These are phyloP conservation scores for Tetratostichococcus sp. DNA, from an alignment of 139 green algal genomes.

Conservation along the genomic window DNA sequence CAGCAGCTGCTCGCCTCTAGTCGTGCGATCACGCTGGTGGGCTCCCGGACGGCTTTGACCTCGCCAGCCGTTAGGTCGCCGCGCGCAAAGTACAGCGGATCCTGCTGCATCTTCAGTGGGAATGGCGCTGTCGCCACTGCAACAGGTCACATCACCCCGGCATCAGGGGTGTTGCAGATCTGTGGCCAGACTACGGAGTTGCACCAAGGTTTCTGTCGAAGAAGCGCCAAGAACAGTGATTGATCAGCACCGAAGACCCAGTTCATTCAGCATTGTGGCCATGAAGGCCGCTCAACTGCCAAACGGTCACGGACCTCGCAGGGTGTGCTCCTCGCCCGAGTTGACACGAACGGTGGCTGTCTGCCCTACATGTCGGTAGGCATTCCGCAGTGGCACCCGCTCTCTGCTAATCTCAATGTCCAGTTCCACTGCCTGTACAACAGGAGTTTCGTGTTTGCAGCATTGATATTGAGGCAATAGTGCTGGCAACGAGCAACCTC, in stretches of 20 bases:
- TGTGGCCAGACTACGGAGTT: too few species aligned
- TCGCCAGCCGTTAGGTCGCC: conserved; percentile 67
- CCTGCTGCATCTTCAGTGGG: conserved; percentile 34
- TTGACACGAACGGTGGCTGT: conserved; percentile 54
- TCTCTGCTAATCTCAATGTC: conserved; percentile 71
- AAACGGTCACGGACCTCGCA: conserved; percentile 9
- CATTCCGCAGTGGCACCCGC: conserved; percentile 69
- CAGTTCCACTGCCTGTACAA: conserved; percentile 52
- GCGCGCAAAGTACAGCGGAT: conserved; percentile 53
- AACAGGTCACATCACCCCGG: neutral
- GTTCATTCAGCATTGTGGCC: too few species aligned
- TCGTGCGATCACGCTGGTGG: conserved; percentile 20
- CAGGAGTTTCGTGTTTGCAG: too few species aligned
- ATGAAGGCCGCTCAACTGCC: neutral
- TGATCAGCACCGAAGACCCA: too few species aligned
- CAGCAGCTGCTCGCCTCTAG: conserved; percentile 8
- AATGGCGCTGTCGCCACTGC: conserved; percentile 47
- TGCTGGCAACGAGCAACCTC: too few species aligned
- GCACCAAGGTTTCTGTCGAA: too few species aligned
- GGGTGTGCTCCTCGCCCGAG: conserved; percentile 35
- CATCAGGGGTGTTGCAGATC: neutral
- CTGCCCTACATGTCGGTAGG: conserved; percentile 71
- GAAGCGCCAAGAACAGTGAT: too few species aligned
- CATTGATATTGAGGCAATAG: too few species aligned
- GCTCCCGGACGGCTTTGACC: conserved; percentile 44